Conservation (phyloP, 257 asterid species). For the Solanum peruvianum region DNA sequence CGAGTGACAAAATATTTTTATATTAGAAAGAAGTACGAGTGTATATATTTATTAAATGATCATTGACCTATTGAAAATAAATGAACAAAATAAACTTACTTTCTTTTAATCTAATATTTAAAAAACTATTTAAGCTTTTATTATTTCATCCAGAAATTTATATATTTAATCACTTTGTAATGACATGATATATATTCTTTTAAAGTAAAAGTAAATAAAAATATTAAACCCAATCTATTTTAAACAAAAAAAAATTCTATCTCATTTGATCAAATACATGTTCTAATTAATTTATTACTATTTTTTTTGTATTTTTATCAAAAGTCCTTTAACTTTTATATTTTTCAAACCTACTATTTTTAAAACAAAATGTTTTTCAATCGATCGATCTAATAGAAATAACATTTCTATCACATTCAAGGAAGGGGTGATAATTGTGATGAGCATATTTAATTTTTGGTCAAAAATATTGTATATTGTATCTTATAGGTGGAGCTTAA, state of each 20-base stretch:
- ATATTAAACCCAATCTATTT: background rate
- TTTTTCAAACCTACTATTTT: background rate
- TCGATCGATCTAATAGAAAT: background rate
- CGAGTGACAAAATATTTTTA: background rate
- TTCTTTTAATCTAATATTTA: too few relatives aligned
- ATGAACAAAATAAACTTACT: too few relatives aligned
- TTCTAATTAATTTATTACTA: too few relatives aligned
- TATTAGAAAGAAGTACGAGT: background rate
- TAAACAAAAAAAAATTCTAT: too few relatives aligned
- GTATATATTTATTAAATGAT: background rate
- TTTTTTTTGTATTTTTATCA: too few relatives aligned
- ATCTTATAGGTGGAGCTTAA: fast-evolving
- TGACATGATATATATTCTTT: background rate
- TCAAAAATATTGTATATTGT: too few relatives aligned
- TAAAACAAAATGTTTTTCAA: too few relatives aligned
- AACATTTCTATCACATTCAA: background rate
- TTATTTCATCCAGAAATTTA: background rate
- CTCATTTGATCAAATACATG: background rate
- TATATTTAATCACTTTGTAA: background rate
- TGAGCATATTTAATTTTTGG: background rate
- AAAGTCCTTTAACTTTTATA: background rate
- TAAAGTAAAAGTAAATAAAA: background rate
- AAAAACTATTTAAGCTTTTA: too few relatives aligned
- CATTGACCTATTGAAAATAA: background rate
- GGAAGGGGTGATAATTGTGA: background rate